phyloP scores from a whole-genome alignment of 768 basidiomycete species.

The Gymnopilus junonius region DNA sequence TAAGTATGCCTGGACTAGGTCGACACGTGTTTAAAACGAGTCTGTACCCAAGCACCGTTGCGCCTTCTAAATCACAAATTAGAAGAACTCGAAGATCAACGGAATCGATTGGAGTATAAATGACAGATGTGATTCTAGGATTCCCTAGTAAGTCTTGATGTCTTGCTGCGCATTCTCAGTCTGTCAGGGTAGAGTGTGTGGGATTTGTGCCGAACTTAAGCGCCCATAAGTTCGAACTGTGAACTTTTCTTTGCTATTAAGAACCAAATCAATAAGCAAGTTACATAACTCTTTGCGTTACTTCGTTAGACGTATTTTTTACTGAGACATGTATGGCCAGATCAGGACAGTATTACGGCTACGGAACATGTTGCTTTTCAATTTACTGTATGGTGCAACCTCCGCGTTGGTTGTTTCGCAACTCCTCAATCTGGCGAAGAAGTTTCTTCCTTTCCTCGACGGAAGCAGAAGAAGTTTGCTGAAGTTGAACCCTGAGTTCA shows the following conservation, averaged over 20 bases:
- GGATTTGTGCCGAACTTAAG: not conserved
- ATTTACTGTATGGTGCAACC: not conserved
- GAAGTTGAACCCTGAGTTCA: not conserved
- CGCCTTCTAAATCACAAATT: not conserved
- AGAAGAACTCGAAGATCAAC: not conserved
- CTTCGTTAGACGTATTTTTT: no score
- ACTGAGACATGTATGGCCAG: not conserved
- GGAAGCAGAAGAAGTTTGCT: conserved; percentile 1
- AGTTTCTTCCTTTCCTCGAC: conserved; percentile 16
- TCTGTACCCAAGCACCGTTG: not conserved
- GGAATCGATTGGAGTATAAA: not conserved
- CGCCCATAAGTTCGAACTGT: no score
- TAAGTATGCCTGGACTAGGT: not conserved
- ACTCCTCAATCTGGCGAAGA: conserved; percentile 18
- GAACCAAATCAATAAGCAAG: no score
- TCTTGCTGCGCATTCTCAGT: not conserved
- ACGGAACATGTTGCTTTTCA: not conserved
- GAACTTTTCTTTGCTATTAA: no score
- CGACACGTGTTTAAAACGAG: not conserved
- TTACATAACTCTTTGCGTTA: no score
- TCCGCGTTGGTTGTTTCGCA: conserved; percentile 10
- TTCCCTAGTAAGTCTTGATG: not conserved
- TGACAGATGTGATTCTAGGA: not conserved
- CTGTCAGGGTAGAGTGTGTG: not conserved
- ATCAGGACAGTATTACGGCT: not conserved